Evolutionary conservation across 2,329 filamentous ascomycete species (phyloP).

Genomic region (Trichoderma sp.): DNA sequence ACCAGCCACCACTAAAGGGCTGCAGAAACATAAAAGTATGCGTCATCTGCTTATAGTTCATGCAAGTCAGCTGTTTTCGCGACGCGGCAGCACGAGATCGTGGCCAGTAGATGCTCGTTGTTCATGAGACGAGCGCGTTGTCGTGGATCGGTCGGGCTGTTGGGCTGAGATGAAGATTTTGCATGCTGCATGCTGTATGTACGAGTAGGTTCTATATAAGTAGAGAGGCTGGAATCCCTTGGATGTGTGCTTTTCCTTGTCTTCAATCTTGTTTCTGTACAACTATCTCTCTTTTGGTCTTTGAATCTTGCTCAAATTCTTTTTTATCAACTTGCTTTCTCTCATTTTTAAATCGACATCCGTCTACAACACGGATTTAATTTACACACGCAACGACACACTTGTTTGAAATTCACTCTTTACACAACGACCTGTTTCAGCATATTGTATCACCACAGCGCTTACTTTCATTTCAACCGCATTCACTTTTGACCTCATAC

Average conservation of each 20-base stretch:
- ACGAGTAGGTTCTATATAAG: not conserved
- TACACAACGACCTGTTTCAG: not conserved
- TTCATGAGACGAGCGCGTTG: conserved; percentile 11
- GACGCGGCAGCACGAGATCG: conserved; percentile 20
- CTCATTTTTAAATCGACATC: not conserved
- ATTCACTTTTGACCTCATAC: not conserved
- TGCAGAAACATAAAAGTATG: not conserved
- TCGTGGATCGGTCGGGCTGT: not conserved
- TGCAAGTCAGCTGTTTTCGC: conserved; percentile 27
- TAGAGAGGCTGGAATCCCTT: not conserved
- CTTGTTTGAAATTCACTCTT: conserved; percentile 3
- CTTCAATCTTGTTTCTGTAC: not conserved
- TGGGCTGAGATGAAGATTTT: conserved; percentile 10
- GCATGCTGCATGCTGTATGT: not conserved
- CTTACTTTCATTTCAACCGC: not conserved
- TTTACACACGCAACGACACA: not conserved
- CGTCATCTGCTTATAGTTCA: conserved; percentile 7
- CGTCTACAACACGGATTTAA: not conserved
- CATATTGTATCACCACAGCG: not conserved
- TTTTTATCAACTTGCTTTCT: conserved; percentile 1
- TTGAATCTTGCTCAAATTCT: not conserved
- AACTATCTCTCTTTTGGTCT: not conserved
- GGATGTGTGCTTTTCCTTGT: not conserved
- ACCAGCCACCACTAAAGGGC: not conserved
- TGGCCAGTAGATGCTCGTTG: conserved; percentile 3